Evolutionary conservation across 192 early-diverging fungal species (phyloP).

Genomic region (Coemansia reversa): DNA sequence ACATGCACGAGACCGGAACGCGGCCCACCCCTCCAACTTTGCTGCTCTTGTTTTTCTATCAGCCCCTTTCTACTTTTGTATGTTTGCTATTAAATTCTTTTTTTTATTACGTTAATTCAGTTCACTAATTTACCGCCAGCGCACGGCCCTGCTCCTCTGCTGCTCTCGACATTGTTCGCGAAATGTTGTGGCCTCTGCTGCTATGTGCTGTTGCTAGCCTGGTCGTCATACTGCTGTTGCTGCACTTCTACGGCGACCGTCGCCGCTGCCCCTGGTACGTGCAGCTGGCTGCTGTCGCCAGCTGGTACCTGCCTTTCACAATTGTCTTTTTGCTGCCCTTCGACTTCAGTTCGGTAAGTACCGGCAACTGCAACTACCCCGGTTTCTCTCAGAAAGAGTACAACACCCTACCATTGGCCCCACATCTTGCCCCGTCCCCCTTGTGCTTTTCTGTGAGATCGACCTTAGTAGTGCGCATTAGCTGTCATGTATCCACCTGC

Average conservation of each 20-base stretch:
- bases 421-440: too few species aligned
- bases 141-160: not conserved
- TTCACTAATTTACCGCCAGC: not conserved
- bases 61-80: not conserved
- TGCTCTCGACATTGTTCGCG: not conserved
- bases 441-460: not conserved
- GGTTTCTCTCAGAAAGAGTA: too few species aligned
- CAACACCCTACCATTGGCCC: too few species aligned
- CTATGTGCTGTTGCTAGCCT: constrained; percentile 55
- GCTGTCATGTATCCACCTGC: too few species aligned
- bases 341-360: constrained; percentile 73
- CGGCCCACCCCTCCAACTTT: too few species aligned
- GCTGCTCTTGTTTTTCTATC: not conserved
- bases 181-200: constrained; percentile 53
- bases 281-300: constrained; percentile 65
- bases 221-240: constrained; percentile 56
- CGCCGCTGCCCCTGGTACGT: constrained; percentile 82
- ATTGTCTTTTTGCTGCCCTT: constrained; percentile 88
- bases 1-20: too few species aligned
- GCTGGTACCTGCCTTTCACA: constrained; percentile 91
- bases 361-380: not conserved
- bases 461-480: constrained; percentile 6
- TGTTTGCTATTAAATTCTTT: not conserved
- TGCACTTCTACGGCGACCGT: constrained; percentile 80
- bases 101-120: not conserved